phyloP scores from a whole-genome alignment of 2,329 filamentous ascomycete species.

The Aspergillus jensenii region DNA sequence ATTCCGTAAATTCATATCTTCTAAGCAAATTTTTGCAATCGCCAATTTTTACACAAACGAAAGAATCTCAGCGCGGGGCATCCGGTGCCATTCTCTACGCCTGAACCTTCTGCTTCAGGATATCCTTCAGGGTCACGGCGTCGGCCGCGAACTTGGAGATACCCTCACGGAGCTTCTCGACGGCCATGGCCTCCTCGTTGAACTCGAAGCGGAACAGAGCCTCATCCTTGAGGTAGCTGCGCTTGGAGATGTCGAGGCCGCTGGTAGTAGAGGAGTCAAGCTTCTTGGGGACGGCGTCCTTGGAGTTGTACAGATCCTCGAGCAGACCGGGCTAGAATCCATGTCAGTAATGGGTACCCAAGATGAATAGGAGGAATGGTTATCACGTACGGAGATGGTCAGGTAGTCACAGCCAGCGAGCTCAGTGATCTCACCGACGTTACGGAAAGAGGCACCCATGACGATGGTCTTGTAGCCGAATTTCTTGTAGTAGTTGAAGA shows the following conservation, averaged over 20 bases:
- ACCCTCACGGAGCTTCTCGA: slow-evolving; percentile 98
- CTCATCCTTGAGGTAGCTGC: slow-evolving; percentile 88
- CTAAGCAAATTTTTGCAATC: slow-evolving; percentile 22
- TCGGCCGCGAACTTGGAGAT: slow-evolving; percentile 99
- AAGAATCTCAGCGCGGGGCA: slow-evolving; percentile 8
- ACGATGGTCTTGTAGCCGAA: slow-evolving; percentile 98
- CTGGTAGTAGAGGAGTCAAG: slow-evolving; percentile 69
- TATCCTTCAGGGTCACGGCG: slow-evolving; percentile 87
- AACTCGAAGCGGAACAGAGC: slow-evolving; percentile 94
- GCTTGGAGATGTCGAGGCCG: slow-evolving; percentile 77
- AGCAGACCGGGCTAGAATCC: slow-evolving; percentile 75
- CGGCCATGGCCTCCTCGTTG: slow-evolving; percentile 99
- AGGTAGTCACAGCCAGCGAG: slow-evolving; percentile 98
- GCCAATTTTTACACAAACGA: slow-evolving; percentile 25
- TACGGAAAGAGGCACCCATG: slow-evolving; percentile 99
- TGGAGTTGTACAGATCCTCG: slow-evolving; percentile 88
- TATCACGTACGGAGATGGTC: slow-evolving; percentile 78
- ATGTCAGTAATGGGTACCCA: slow-evolving; percentile 17
- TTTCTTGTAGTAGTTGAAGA: slow-evolving; percentile 99
- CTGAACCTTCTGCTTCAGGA: slow-evolving; percentile 82
- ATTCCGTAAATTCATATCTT: slow-evolving; percentile 26
- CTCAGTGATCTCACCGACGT: slow-evolving; percentile 94
- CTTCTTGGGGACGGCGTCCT: slow-evolving; percentile 83
- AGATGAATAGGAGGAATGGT: background rate
- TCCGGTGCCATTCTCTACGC: slow-evolving; percentile 29